Evolutionary conservation across 2,329 filamentous ascomycete genomes (phyloP).

Genomic region (Trichoderma semiorbis): DNA sequence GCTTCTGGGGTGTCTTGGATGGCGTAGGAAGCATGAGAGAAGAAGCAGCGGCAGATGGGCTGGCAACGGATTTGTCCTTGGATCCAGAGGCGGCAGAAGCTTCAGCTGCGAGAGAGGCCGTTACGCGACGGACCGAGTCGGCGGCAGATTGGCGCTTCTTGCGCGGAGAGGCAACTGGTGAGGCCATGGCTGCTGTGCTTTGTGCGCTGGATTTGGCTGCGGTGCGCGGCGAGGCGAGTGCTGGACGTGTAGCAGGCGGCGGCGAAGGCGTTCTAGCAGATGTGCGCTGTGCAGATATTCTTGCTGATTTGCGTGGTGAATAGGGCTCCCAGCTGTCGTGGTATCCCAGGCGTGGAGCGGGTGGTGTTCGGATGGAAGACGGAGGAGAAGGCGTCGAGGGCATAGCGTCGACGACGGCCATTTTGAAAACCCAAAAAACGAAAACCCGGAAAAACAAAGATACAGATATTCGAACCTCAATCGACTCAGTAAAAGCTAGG

Average conservation of each 20-base stretch:
- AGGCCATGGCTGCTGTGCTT: conserved; percentile 33
- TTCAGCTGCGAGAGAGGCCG: conserved; percentile 44
- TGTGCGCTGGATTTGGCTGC: conserved; percentile 32
- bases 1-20: conserved; percentile 71
- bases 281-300: conserved; percentile 56
- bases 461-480: neutral
- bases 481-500: neutral
- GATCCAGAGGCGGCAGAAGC: conserved; percentile 43
- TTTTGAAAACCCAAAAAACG: conserved; percentile 21
- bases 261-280: conserved; percentile 56
- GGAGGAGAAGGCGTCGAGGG: conserved; percentile 60
- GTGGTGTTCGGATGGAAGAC: conserved; percentile 59
- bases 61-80: conserved; percentile 25
- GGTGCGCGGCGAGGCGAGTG: conserved; percentile 32
- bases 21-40: conserved; percentile 70
- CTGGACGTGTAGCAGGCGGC: conserved; percentile 33
- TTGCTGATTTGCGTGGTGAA: conserved; percentile 65
- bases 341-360: conserved; percentile 64
- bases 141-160: conserved; percentile 50
- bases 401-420: conserved; percentile 28
- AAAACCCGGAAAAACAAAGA: conserved; percentile 7
- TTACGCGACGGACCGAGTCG: conserved; percentile 47
- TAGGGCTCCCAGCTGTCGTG: conserved; percentile 70
- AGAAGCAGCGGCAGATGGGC: conserved; percentile 32
- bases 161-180: conserved; percentile 45